Conservation (phyloP, 176 grass and related monocot genomes). For the Paspalum notatum region DNA sequence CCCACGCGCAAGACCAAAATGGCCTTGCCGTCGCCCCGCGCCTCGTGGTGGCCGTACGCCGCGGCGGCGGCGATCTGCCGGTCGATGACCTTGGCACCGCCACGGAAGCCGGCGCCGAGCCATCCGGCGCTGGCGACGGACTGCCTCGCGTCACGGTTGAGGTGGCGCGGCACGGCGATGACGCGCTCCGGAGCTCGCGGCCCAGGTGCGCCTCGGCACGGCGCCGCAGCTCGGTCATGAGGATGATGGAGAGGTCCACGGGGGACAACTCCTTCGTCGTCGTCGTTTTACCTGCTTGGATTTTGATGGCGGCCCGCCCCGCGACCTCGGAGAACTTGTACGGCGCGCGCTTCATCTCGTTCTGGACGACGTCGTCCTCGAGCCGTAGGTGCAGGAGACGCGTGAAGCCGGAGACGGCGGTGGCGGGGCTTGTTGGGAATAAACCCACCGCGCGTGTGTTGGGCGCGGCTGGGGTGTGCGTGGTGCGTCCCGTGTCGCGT, state of each 20-base stretch:
- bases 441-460: no score
- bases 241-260: not conserved
- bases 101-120: not conserved
- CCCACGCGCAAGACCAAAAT: not conserved
- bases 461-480: no score
- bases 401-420: not conserved
- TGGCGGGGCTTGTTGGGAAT: no score
- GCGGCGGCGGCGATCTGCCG: not conserved
- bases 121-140: not conserved
- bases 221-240: not conserved
- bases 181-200: not conserved
- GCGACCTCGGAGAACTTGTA: not conserved
- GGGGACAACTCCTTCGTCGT: not conserved
- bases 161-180: not conserved
- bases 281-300: not conserved
- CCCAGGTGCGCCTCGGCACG: slow-evolving; percentile 1
- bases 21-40: not conserved
- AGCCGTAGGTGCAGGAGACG: not conserved
- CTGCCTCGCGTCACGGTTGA: not conserved
- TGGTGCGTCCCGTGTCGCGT: no score
- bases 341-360: not conserved
- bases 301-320: not conserved
- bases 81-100: not conserved
- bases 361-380: not conserved
- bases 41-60: not conserved